Conservation (phyloP, 139 green algal species). For the Auxenochlorella pyrenoidosa region DNA sequence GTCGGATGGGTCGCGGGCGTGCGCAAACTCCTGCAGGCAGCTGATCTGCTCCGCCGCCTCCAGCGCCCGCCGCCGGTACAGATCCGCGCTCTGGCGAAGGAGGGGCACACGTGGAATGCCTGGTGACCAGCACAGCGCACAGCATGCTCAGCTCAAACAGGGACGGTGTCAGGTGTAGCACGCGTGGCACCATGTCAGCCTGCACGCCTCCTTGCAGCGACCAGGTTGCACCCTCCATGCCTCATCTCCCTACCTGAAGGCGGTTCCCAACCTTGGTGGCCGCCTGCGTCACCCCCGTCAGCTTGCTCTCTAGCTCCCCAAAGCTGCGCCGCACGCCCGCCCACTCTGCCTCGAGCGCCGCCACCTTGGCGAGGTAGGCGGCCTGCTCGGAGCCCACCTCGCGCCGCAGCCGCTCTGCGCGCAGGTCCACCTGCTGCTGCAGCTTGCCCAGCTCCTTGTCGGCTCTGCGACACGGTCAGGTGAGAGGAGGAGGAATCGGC, state of each 20-base stretch:
- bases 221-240: not conserved
- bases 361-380: constrained; percentile 46
- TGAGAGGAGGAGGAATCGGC: too few relatives aligned
- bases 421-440: constrained; percentile 37
- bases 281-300: constrained; percentile 53
- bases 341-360: constrained; percentile 44
- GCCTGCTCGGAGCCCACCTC: constrained; percentile 39
- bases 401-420: constrained; percentile 42
- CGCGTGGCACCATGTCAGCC: not conserved
- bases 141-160: not conserved
- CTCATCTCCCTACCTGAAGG: constrained; percentile 44
- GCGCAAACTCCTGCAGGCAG: constrained; percentile 60
- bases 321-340: constrained; percentile 51
- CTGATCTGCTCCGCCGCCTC: constrained; percentile 47
- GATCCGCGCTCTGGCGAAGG: constrained; percentile 47
- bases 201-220: not conserved
- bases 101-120: not conserved
- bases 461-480: constrained; percentile 9
- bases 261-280: constrained; percentile 62
- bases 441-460: constrained; percentile 50
- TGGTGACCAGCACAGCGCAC: not conserved
- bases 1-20: constrained; percentile 42
- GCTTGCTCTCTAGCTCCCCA: constrained; percentile 55
- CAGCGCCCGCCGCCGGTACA: constrained; percentile 42
- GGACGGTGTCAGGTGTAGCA: not conserved